Evolutionary conservation across 1,284 basidiomycete species (phyloP), one percentile per base, ranked within the genome.

Genomic region (Microbotryum lychnidis-dioicae): DNA sequence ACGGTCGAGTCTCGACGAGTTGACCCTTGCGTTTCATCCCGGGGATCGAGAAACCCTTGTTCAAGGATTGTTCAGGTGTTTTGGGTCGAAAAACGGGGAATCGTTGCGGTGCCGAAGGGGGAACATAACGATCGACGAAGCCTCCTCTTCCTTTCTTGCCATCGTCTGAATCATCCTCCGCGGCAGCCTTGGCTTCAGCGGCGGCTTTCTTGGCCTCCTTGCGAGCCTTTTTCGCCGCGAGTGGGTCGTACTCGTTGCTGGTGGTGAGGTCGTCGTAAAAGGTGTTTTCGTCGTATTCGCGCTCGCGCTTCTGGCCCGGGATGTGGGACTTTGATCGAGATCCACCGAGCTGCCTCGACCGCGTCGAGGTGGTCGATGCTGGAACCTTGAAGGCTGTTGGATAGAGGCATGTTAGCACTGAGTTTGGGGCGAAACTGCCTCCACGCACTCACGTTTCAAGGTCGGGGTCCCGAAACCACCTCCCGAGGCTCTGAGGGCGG

Each of bases 41-140:
- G 1, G 94, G 96, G 67, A 98, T 85, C 6, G 86, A 83, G 77
- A 97, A 98, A 67, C 70, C 73, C 51, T 79, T 71, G 66, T 74
- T 75, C 48, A 78, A 75, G 4, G 86, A 76, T 63, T 83, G 75
- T 23, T 81, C 81, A 73, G 89, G 86, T 0, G 89, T 86, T 74
- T 90, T 93, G 16, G 86, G 84, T 68, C 84, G 85, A 77, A 84
- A 94, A 45, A 90, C 85, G 1, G 91, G 90, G 71, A 85, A 96
- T 54, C n/a, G 51, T 49, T 61, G 66, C 9, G 65, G 66, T 6
- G 59, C 45, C 10, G 65, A 56, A 12, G 68, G 68, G 8, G 69
- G 54, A 27, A 60, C 57, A 46, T 67, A 67, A 21, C 52, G 50
- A 60, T 70, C 69, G 51, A 61, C 63, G 29, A 64, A 67, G 2